These are phyloP conservation scores for Saccharomycopsis hybrid DNA, from an alignment of 1,139 yeast species.

Conservation along the genomic window DNA sequence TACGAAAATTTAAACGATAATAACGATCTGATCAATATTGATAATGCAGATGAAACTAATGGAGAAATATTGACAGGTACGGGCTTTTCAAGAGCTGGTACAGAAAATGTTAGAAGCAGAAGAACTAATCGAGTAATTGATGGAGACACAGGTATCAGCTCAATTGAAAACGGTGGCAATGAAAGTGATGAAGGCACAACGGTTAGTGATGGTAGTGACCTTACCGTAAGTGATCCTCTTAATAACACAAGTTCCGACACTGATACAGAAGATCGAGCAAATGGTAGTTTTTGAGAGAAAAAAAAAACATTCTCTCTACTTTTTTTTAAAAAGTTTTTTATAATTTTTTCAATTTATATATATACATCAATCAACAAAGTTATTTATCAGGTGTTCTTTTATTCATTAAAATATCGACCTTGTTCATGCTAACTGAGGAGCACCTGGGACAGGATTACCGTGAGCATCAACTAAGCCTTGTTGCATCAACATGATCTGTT, in stretches of 20 bases:
- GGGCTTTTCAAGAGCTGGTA: neutral
- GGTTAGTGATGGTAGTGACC: conserved; percentile 10
- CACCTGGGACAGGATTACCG: conserved; percentile 79
- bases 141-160: neutral
- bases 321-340: too few species aligned
- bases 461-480: conserved; percentile 74
- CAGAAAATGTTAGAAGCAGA: neutral
- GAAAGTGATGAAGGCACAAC: conserved; percentile 12
- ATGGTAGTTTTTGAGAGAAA: neutral
- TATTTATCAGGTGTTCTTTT: too few species aligned
- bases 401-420: too few species aligned
- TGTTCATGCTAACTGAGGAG: conserved; percentile 36
- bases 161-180: neutral
- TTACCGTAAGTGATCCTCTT: conserved; percentile 12
- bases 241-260: conserved; percentile 10
- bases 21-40: too few species aligned
- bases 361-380: too few species aligned
- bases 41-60: too few species aligned
- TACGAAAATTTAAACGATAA: too few species aligned
- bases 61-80: neutral
- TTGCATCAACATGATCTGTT: conserved; percentile 43
- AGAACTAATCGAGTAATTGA: neutral
- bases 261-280: conserved; percentile 1
- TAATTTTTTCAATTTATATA: too few species aligned
- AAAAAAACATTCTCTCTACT: too few species aligned